These are phyloP conservation scores for Agapanthus africanus DNA, from an alignment of 106 monocot species.

Conservation along the genomic window DNA sequence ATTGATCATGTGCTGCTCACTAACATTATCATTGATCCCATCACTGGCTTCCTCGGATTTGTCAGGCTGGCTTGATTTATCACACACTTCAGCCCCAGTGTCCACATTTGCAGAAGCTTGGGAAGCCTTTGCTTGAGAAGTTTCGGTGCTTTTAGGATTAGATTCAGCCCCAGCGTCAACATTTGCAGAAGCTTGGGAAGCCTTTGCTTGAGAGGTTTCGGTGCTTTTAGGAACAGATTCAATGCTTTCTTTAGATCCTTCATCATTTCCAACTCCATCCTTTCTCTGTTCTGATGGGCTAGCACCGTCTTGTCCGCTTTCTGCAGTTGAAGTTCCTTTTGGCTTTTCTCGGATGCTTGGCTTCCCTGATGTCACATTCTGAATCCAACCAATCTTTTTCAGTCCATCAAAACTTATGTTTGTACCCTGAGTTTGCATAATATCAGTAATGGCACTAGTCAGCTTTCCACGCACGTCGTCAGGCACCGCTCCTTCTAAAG, in stretches of 20 bases:
- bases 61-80: slow-evolving; percentile 14
- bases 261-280: slow-evolving; percentile 7
- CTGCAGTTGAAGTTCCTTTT: slow-evolving; percentile 22
- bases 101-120: slow-evolving; percentile 24
- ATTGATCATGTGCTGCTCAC: slow-evolving; percentile 13
- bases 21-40: slow-evolving; percentile 1
- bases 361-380: slow-evolving; percentile 34
- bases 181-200: slow-evolving; percentile 28
- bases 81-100: not conserved
- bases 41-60: slow-evolving; percentile 22
- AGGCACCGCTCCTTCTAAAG: slow-evolving; percentile 83
- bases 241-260: not conserved
- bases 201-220: slow-evolving; percentile 25
- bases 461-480: slow-evolving; percentile 94
- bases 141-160: not conserved
- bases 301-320: slow-evolving; percentile 11
- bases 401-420: slow-evolving; percentile 48
- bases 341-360: slow-evolving; percentile 33
- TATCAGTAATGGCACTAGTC: slow-evolving; percentile 52
- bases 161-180: slow-evolving; percentile 14
- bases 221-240: not conserved
- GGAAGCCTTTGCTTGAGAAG: slow-evolving; percentile 28
- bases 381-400: slow-evolving; percentile 37
- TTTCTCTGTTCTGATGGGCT: slow-evolving; percentile 19
- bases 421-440: slow-evolving; percentile 50